phyloP scores from a whole-genome alignment of 2,329 filamentous ascomycete genomes.

The Trichophyton schoenleinii region DNA sequence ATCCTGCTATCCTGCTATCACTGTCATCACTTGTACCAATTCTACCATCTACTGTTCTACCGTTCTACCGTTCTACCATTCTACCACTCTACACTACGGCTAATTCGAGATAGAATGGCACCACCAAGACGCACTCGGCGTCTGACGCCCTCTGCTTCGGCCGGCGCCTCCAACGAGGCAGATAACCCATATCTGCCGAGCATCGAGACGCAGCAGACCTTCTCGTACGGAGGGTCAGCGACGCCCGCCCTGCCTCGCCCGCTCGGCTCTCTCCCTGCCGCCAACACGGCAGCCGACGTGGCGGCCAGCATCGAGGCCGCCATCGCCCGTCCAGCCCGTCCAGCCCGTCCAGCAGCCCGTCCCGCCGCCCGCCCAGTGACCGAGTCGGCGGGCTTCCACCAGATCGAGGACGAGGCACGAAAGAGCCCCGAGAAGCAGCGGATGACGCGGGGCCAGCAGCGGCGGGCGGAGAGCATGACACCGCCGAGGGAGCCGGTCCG shows the following conservation, averaged over 20 bases:
- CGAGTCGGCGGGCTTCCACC: conserved; percentile 16
- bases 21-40: neutral
- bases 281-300: conserved; percentile 22
- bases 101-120: neutral
- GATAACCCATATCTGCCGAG: conserved; percentile 25
- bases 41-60: too few species aligned
- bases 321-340: conserved; percentile 5
- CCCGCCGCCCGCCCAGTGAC: conserved; percentile 13
- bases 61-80: too few species aligned
- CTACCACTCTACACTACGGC: too few species aligned
- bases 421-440: conserved; percentile 7
- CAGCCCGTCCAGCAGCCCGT: too few species aligned
- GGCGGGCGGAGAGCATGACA: neutral
- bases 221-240: conserved; percentile 28
- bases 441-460: conserved; percentile 7
- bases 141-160: neutral
- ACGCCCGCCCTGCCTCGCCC: conserved; percentile 25
- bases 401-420: conserved; percentile 13
- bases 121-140: neutral
- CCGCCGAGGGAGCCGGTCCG: neutral
- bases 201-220: conserved; percentile 29
- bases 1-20: neutral
- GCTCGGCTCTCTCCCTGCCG: conserved; percentile 21
- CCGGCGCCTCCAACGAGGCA: conserved; percentile 5
- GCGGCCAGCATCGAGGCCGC: conserved; percentile 24